Evolutionary conservation across 768 basidiomycete genomes (phyloP).

Genomic region (Agrocybe praecox): DNA sequence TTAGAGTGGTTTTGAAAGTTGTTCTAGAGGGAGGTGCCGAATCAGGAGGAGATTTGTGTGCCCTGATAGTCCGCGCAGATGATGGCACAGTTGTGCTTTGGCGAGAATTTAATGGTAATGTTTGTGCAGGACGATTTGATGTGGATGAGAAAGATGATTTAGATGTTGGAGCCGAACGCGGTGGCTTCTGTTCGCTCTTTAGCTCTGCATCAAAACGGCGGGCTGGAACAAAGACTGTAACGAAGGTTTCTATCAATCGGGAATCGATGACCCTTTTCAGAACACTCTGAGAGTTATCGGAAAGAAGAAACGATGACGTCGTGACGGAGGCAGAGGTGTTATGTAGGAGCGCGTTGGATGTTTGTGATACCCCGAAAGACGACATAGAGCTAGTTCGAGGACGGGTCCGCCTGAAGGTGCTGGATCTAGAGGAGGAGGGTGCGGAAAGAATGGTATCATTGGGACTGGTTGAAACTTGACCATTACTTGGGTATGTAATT

Average conservation of each 20-base stretch:
- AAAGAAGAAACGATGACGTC: slow-evolving; percentile 35
- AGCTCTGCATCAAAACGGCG: slow-evolving; percentile 7
- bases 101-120: neutral
- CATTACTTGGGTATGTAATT: slow-evolving; percentile 33
- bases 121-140: slow-evolving; percentile 1
- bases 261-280: slow-evolving; percentile 74
- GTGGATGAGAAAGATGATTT: slow-evolving; percentile 4
- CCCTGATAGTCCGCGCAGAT: neutral
- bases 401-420: slow-evolving; percentile 39
- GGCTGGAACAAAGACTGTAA: slow-evolving; percentile 53
- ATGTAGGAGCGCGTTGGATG: slow-evolving; percentile 11
- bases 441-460: slow-evolving; percentile 10
- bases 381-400: slow-evolving; percentile 55
- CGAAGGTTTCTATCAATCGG: slow-evolving; percentile 77
- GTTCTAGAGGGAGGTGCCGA: slow-evolving; percentile 16
- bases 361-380: slow-evolving; percentile 43
- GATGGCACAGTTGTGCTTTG: slow-evolving; percentile 1
- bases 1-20: slow-evolving; percentile 4
- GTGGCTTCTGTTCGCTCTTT: slow-evolving; percentile 6
- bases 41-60: slow-evolving; percentile 1
- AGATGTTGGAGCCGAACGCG: slow-evolving; percentile 19
- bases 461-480: slow-evolving; percentile 15
- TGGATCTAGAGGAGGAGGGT: slow-evolving; percentile 23
- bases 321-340: slow-evolving; percentile 11
- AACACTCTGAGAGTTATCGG: slow-evolving; percentile 66